Conservation (phyloP, 2,329 filamentous ascomycete genomes). For the Thielaviopsis euricoi region DNA sequence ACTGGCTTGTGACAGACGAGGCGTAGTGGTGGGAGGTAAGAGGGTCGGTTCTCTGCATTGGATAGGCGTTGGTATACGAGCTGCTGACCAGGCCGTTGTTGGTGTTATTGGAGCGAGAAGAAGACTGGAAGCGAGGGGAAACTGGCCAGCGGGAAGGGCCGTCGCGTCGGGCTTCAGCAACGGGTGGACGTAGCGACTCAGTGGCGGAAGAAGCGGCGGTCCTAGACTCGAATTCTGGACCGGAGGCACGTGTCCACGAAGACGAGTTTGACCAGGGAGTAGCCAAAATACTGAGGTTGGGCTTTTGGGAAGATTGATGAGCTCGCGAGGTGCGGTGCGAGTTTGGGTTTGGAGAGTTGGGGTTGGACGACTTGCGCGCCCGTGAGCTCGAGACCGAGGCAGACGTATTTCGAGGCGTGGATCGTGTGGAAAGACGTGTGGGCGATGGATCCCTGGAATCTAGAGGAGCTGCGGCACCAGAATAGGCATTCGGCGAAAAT, state of each 20-base stretch:
- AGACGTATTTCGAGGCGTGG: constrained; percentile 21
- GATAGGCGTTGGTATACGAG: constrained; percentile 2
- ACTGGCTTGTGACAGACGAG: constrained; percentile 9
- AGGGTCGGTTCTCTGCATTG: constrained; percentile 1
- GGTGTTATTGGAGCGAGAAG: constrained; percentile 18
- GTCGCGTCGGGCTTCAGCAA: constrained; percentile 9
- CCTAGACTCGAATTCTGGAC: constrained; percentile 28
- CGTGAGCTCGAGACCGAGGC: constrained; percentile 24
- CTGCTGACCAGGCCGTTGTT: neutral
- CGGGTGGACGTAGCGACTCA: neutral
- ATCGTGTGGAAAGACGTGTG: constrained; percentile 22
- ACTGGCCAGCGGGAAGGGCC: constrained; percentile 50
- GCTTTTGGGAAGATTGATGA: constrained; percentile 35
- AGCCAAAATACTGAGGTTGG: constrained; percentile 22
- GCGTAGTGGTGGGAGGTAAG: neutral
- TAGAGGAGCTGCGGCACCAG: constrained; percentile 19
- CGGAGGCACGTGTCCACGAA: constrained; percentile 46
- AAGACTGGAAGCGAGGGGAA: constrained; percentile 62
- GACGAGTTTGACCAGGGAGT: constrained; percentile 23
- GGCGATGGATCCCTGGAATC: constrained; percentile 33
- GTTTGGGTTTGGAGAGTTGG: neutral
- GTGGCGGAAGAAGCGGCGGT: constrained; percentile 27
- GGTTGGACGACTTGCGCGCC: constrained; percentile 45
- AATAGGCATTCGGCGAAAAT: constrained; percentile 2
- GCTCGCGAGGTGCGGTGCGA: constrained; percentile 38